Percentiles rank a stretch among this genome's conserved stretches.
Conservation (phyloP, 2,329 filamentous ascomycete species). For the Trichoderma sp. region DNA sequence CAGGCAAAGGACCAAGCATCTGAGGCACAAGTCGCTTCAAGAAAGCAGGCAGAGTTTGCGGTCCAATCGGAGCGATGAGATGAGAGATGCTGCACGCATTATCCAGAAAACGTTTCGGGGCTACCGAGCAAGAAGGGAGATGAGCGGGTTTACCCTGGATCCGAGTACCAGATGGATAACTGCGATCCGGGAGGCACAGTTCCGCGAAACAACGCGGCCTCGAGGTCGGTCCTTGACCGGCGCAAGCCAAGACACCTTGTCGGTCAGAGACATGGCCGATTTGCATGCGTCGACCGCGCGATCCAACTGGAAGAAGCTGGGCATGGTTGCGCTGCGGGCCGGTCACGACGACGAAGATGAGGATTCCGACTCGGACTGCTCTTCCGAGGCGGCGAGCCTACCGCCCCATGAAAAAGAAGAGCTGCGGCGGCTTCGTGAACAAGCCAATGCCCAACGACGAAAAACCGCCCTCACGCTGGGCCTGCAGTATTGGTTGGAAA, state of each 20-base stretch:
- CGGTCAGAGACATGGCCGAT: constrained; percentile 27
- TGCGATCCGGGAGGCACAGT: constrained; percentile 60
- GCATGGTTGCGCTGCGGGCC: constrained; percentile 69
- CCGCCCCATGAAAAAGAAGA: constrained; percentile 45
- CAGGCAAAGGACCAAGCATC: constrained; percentile 44
- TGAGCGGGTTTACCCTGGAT: constrained; percentile 68
- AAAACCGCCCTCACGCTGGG: constrained; percentile 78
- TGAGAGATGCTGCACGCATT: constrained; percentile 52
- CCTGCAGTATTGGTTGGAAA: constrained; percentile 79
- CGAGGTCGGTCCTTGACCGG: constrained; percentile 35
- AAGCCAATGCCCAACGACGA: constrained; percentile 59
- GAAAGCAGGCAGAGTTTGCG: constrained; percentile 33
- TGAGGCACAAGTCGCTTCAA: constrained; percentile 41
- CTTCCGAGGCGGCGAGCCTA: constrained; percentile 34
- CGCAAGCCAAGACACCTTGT: constrained; percentile 15
- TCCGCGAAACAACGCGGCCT: constrained; percentile 53
- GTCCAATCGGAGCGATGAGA: constrained; percentile 28
- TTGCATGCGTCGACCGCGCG: constrained; percentile 48
- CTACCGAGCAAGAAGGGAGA: constrained; percentile 70
- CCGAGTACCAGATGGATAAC: constrained; percentile 72
- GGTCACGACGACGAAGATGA: constrained; percentile 63
- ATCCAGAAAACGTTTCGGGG: constrained; percentile 77
- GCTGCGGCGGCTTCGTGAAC: constrained; percentile 45
- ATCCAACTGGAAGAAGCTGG: constrained; percentile 74
- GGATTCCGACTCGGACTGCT: constrained; percentile 44